Conservation (phyloP, 2,329 filamentous ascomycete species). For the Exserohilum rostratum region DNA sequence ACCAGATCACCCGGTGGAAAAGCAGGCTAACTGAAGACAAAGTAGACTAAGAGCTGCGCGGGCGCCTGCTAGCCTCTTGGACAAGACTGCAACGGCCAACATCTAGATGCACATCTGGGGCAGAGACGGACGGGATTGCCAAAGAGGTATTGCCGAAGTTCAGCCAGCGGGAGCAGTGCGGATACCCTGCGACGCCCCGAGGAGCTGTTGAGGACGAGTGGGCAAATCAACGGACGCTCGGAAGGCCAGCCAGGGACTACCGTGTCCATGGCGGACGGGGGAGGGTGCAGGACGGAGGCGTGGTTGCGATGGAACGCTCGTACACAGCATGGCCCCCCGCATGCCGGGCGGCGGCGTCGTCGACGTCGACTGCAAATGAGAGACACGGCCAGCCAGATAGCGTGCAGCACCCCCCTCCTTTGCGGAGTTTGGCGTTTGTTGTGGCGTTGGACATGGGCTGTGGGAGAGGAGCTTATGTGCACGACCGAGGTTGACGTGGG, state of each 20-base stretch:
- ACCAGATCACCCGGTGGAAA: slow-evolving; percentile 12
- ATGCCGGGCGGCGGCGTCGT: slow-evolving; percentile 14
- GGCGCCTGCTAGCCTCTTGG: background rate
- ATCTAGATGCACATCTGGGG: slow-evolving; percentile 3
- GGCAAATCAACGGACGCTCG: slow-evolving; percentile 15
- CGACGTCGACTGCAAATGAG: slow-evolving; percentile 15
- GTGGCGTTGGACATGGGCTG: slow-evolving; percentile 38
- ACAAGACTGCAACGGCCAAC: slow-evolving; percentile 10
- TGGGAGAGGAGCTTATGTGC: slow-evolving; percentile 36
- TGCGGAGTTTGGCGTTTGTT: slow-evolving; percentile 5
- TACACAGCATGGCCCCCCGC: slow-evolving; percentile 33
- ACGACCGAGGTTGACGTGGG: slow-evolving; percentile 22
- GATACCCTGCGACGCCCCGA: slow-evolving; percentile 4
- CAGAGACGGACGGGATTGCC: slow-evolving; percentile 5
- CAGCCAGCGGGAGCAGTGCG: slow-evolving; percentile 19
- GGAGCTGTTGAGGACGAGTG: slow-evolving; percentile 5
- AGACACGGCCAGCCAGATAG: slow-evolving; percentile 12
- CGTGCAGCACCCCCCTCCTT: slow-evolving; percentile 21
- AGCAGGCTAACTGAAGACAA: background rate
- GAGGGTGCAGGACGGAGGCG: slow-evolving; percentile 9
- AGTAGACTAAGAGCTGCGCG: background rate
- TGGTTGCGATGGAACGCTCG: slow-evolving; percentile 23
- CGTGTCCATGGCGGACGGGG: background rate
- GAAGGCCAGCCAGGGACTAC: slow-evolving; percentile 12
- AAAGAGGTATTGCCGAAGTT: slow-evolving; percentile 25